A percentile compares a stretch with the other conserved stretches of the same genome.
Evolutionary conservation across 768 basidiomycete species (phyloP).

Genomic region (Melanogaster broomeanus): DNA sequence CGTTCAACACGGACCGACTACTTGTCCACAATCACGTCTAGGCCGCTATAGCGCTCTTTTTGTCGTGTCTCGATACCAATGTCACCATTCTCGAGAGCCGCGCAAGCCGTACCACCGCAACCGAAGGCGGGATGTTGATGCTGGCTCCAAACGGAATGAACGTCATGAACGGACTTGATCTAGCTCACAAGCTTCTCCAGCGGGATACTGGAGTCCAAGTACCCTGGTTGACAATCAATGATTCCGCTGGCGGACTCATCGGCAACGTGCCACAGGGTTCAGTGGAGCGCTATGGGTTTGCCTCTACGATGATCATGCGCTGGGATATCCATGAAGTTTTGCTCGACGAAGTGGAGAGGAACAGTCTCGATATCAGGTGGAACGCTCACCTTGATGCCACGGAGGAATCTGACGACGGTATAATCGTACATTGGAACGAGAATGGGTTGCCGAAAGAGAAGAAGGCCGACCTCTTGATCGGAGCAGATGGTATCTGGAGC

Average conservation of each 20-base stretch:
- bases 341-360: conserved; percentile 27
- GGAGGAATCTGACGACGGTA: conserved; percentile 24
- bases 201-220: conserved; percentile 18
- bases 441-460: conserved; percentile 17
- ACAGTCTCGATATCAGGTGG: conserved; percentile 20
- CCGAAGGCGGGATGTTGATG: conserved; percentile 29
- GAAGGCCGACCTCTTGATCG: conserved; percentile 32
- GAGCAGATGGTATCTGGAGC: conserved; percentile 35
- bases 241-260: conserved; percentile 20
- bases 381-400: conserved; percentile 21
- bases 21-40: background rate
- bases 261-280: conserved; percentile 29
- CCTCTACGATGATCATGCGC: conserved; percentile 27
- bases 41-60: conserved; percentile 25
- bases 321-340: conserved; percentile 34
- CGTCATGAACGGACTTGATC: conserved; percentile 26
- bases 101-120: conserved; percentile 10
- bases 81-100: conserved; percentile 27
- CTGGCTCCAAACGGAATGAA: conserved; percentile 31
- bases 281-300: conserved; percentile 25
- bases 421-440: conserved; percentile 29
- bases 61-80: conserved; percentile 19
- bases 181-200: conserved; percentile 24
- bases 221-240: conserved; percentile 22
- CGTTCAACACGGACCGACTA: background rate